Base-by-base conservation (phyloP, 768 basidiomycete species). In the Paxillus ammoniavirescens region DNA sequence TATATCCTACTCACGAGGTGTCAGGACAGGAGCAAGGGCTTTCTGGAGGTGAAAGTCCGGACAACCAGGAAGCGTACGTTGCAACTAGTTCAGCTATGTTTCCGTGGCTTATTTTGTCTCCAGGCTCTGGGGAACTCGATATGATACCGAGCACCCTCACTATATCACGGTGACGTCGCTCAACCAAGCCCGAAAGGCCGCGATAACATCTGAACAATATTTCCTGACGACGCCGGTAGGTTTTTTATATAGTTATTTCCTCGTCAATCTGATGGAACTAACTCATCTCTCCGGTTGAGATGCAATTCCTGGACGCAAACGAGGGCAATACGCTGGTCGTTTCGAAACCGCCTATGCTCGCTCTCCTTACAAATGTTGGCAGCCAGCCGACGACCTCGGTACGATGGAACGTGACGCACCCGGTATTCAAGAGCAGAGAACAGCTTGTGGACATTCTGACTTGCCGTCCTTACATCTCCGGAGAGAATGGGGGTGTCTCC, bases 111-210 rank as follows among this genome's bases (percentile, higher is more conserved):
- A 66, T 15, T 23, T 45, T n/a, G 9, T 33, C n/a, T 47, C 3
- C 44, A 84, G 83, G 8, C 74, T 87, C 26, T 88, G 86, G 87
- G 71, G 77, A 7, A 77, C 82, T 4, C 77, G 72, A 26, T 88
- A 83, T 62, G 66, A 69, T 28, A 73, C 76, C 17, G 72, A 80
- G 47, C 77, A 79, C 48, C 75, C 80, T 2, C 74, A 83, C 26
- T 74, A 81, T 13, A 61, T 65, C 50, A 78, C 79, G 57, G 69
- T 82, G 44, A 73, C 64, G 40, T 53, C 72, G 2, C 67, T 86
- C n/a, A 86, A 84, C 56, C 73, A 69, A 21, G 82, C 75, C 7
- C 75, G 83, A 44, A 81, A 79, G 61, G 72, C 72, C 9, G 82
- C 82, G 5, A 79, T 79, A 44, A 60, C 64, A 8, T 61, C 69